Evolutionary conservation across 352 stramenopile genomes (phyloP).

Genomic region (Pilasporangium apinafurcum): DNA sequence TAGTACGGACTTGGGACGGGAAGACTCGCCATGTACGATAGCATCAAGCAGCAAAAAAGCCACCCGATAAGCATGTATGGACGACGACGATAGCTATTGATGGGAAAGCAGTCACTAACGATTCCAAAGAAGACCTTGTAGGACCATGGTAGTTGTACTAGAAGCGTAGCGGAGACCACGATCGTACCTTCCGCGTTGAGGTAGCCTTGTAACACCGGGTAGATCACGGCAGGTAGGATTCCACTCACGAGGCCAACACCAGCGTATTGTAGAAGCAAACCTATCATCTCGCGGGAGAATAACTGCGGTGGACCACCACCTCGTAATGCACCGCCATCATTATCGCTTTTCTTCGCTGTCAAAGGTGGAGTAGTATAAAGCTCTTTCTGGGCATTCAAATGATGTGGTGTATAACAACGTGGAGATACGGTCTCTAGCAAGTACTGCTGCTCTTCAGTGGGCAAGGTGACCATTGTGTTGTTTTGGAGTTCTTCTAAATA

Average conservation of each 20-base stretch:
- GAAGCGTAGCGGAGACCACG: conserved; percentile 28
- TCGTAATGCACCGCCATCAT: conserved; percentile 23
- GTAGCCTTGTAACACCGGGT: conserved; percentile 39
- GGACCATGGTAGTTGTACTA: conserved; percentile 38
- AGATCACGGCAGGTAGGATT: conserved; percentile 33
- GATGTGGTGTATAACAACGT: too few relatives aligned
- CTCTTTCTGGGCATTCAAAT: too few relatives aligned
- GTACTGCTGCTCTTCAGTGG: neutral
- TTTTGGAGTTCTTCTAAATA: too few relatives aligned
- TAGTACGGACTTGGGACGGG: conserved; percentile 25
- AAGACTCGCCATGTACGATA: conserved; percentile 24
- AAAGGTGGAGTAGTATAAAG: too few relatives aligned
- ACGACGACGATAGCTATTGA: conserved; percentile 28
- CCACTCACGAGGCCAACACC: conserved; percentile 33
- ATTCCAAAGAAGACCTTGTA: conserved; percentile 48
- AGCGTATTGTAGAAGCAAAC: conserved; percentile 36
- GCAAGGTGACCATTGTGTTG: neutral
- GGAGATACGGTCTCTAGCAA: neutral
- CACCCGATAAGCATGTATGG: conserved; percentile 44
- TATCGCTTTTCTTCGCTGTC: too few relatives aligned
- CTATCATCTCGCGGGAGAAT: conserved; percentile 29
- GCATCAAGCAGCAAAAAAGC: conserved; percentile 20
- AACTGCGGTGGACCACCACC: conserved; percentile 22
- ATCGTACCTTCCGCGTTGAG: conserved; percentile 39
- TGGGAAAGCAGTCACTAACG: conserved; percentile 37